Evolutionary conservation across 2,329 filamentous ascomycete species (phyloP).

Genomic region (Neonectria ditissima): DNA sequence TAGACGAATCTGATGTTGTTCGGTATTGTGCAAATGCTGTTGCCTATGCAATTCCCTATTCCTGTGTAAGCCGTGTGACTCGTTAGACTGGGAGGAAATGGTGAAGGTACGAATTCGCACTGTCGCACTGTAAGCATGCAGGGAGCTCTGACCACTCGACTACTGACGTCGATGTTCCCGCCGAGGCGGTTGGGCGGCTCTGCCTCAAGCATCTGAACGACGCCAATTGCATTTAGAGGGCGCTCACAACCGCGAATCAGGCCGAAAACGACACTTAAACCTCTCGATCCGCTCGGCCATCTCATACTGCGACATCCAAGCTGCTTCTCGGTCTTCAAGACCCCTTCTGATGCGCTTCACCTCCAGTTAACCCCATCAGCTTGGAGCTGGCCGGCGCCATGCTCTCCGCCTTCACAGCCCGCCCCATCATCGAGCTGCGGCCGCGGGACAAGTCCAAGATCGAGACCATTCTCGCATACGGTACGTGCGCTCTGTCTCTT

Average conservation of each 20-base stretch:
- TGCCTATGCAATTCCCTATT: too few relatives aligned
- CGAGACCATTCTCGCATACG: conserved; percentile 93
- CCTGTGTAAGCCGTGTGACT: not conserved
- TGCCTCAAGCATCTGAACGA: conserved; percentile 19
- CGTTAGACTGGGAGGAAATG: not conserved
- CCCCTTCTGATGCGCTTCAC: conserved; percentile 47
- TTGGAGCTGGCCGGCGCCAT: conserved; percentile 69
- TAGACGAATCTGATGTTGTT: not conserved
- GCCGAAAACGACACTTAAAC: conserved; percentile 7
- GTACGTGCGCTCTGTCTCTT: conserved; percentile 57
- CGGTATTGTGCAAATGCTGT: conserved; percentile 9
- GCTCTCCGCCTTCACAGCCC: conserved; percentile 97
- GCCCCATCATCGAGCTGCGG: conserved; percentile 96
- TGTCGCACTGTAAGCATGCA: conserved; percentile 39
- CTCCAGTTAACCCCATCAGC: conserved; percentile 46
- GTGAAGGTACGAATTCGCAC: conserved; percentile 34
- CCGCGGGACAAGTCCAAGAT: conserved; percentile 96
- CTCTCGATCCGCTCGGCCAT: not conserved
- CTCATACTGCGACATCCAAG: not conserved
- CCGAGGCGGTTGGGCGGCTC: conserved; percentile 28
- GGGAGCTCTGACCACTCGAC: conserved; percentile 42
- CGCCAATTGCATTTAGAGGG: conserved; percentile 11
- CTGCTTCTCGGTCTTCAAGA: conserved; percentile 7
- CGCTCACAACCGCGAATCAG: conserved; percentile 7
- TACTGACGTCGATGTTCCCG: conserved; percentile 46